These are phyloP conservation scores for Phlebiopsis gigantea DNA, from an alignment of 768 basidiomycete genomes.

Conservation along the genomic window DNA sequence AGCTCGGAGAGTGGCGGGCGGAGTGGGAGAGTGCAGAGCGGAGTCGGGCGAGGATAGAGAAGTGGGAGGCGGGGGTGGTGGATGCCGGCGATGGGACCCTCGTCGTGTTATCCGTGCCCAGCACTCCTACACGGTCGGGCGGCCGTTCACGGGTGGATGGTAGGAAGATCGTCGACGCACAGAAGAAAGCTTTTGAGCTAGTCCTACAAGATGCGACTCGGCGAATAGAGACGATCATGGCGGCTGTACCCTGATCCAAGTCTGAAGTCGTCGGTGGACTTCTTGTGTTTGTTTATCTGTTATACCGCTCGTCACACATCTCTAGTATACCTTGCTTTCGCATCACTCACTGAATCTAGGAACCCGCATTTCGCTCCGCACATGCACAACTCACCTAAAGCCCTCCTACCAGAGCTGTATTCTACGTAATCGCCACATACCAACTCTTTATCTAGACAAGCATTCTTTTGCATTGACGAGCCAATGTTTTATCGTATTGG, in stretches of 20 bases:
- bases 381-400: background rate
- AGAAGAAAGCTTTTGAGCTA: slow-evolving; percentile 68
- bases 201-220: slow-evolving; percentile 66
- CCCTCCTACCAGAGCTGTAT: background rate
- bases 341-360: slow-evolving; percentile 6
- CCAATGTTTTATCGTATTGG: background rate
- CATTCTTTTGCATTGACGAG: background rate
- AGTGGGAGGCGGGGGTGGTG: slow-evolving; percentile 66
- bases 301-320: background rate
- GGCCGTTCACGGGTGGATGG: slow-evolving; percentile 49
- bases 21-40: slow-evolving; percentile 86
- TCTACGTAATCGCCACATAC: slow-evolving; percentile 5
- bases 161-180: slow-evolving; percentile 68
- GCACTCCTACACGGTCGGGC: slow-evolving; percentile 15
- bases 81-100: slow-evolving; percentile 31
- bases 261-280: background rate
- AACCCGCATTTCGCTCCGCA: background rate
- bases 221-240: slow-evolving; percentile 82
- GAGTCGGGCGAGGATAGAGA: slow-evolving; percentile 69
- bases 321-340: slow-evolving; percentile 1
- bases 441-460: background rate
- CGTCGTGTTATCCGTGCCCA: slow-evolving; percentile 14
- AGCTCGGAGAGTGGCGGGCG: slow-evolving; percentile 69
- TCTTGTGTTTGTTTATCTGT: background rate
- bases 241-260: slow-evolving; percentile 39